Conservation (phyloP, 139 green algal genomes). For the Ettlia oleoabundans region DNA sequence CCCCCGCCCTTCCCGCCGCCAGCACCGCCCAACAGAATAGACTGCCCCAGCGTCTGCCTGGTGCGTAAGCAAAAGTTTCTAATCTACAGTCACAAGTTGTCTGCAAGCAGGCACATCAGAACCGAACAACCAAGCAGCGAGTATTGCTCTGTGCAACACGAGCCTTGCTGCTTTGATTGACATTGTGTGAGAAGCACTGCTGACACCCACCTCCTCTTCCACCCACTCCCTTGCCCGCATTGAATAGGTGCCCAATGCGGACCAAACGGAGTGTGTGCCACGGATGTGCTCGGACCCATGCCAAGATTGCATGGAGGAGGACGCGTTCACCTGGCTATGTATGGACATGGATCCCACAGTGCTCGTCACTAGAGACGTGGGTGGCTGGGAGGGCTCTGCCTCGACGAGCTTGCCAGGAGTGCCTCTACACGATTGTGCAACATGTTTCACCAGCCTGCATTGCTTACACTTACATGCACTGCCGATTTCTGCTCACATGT, state of each 20-base stretch:
- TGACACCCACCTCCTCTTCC: not conserved
- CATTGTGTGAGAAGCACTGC: not conserved
- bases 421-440: no score
- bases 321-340: not conserved
- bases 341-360: not conserved
- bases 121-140: not conserved
- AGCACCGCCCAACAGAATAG: not conserved
- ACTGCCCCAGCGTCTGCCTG: not conserved
- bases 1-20: not conserved
- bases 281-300: slow-evolving; percentile 17
- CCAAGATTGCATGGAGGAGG: slow-evolving; percentile 31
- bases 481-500: no score
- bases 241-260: not conserved
- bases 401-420: no score
- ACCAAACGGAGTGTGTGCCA: slow-evolving; percentile 10
- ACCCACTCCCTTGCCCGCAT: no score
- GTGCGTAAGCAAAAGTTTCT: not conserved
- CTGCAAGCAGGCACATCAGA: not conserved
- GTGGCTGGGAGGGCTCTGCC: no score
- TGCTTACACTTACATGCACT: no score
- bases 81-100: not conserved
- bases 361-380: not conserved
- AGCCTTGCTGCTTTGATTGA: not conserved
- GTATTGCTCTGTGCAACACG: not conserved
- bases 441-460: no score